phyloP scores from a whole-genome alignment of 306 rosid genomes.

The Gleditsia sinensis region DNA sequence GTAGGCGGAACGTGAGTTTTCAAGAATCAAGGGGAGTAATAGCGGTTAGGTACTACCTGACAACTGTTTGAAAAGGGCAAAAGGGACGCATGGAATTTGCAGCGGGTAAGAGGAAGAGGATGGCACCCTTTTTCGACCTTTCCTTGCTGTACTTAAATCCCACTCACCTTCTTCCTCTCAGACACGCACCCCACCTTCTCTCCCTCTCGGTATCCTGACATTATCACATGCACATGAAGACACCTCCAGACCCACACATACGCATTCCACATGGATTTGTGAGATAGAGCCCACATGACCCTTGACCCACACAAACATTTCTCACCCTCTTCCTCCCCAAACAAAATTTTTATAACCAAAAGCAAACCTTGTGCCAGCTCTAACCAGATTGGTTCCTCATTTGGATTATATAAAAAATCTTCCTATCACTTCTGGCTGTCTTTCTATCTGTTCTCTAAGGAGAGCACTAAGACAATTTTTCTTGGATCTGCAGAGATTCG shows the following conservation, averaged over 20 bases:
- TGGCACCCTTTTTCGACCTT: background rate
- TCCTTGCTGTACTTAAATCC: background rate
- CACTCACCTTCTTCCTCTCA: background rate
- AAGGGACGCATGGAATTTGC: background rate
- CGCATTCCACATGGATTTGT: slow-evolving; percentile 53
- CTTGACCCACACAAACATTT: slow-evolving; percentile 44
- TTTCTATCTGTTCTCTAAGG: slow-evolving; percentile 39
- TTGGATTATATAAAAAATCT: slow-evolving; percentile 35
- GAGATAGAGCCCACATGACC: slow-evolving; percentile 37
- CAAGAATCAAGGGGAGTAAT: background rate
- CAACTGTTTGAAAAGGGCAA: slow-evolving; percentile 6
- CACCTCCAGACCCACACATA: slow-evolving; percentile 54
- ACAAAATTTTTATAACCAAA: background rate
- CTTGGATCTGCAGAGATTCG: slow-evolving; percentile 56
- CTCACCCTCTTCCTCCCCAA: slow-evolving; percentile 15
- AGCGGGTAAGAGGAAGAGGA: background rate
- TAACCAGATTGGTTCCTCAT: slow-evolving; percentile 40
- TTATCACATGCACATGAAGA: slow-evolving; percentile 63
- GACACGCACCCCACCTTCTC: background rate
- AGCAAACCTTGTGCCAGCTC: slow-evolving; percentile 20
- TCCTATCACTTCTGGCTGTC: slow-evolving; percentile 41
- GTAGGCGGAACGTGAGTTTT: too few species aligned
- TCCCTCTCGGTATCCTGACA: slow-evolving; percentile 43
- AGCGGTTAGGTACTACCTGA: background rate
- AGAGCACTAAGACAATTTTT: slow-evolving; percentile 30